Percentiles rank a stretch among this genome's conserved stretches.
Evolutionary conservation across 495 filamentous ascomycete species (phyloP).

Genomic region (Podospora bellae-mahoneyi): DNA sequence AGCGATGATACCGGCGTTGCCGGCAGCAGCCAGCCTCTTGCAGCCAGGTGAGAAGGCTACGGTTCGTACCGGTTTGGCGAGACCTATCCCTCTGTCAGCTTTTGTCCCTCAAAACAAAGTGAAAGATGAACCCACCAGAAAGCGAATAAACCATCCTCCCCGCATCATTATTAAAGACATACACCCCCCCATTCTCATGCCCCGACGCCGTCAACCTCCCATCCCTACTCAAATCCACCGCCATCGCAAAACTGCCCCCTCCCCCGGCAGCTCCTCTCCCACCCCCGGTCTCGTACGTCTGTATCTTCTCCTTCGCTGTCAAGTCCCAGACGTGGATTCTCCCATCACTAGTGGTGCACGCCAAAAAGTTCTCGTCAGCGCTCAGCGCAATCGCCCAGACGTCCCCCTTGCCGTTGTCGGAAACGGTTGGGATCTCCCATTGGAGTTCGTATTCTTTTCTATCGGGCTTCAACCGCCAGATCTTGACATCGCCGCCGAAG

Average conservation of each 20-base stretch:
- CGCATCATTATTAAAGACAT: constrained; percentile 89
- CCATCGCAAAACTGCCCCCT: constrained; percentile 68
- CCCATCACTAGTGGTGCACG: constrained; percentile 77
- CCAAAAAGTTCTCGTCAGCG: constrained; percentile 75
- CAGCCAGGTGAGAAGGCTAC: constrained; percentile 84
- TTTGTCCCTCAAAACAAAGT: not conserved
- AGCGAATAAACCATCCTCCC: constrained; percentile 82
- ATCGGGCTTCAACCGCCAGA: constrained; percentile 59
- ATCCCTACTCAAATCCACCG: constrained; percentile 73
- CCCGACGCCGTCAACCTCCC: constrained; percentile 85
- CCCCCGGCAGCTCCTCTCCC: constrained; percentile 51
- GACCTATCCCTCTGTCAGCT: constrained; percentile 49
- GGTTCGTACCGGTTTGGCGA: constrained; percentile 77
- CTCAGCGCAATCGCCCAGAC: constrained; percentile 86
- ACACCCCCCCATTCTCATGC: constrained; percentile 89
- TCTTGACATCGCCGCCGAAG: constrained; percentile 79
- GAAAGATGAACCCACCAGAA: constrained; percentile 53
- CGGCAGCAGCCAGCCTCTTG: constrained; percentile 85
- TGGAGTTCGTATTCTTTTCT: constrained; percentile 50
- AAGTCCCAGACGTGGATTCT: constrained; percentile 87
- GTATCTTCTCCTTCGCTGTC: constrained; percentile 44
- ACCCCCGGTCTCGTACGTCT: constrained; percentile 79
- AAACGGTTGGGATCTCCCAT: constrained; percentile 34
- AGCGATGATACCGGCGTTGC: constrained; percentile 82
- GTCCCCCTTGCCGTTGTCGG: constrained; percentile 54